phyloP scores from a whole-genome alignment of 148 eudicot genomes.

The Arctostaphylos glauca region DNA sequence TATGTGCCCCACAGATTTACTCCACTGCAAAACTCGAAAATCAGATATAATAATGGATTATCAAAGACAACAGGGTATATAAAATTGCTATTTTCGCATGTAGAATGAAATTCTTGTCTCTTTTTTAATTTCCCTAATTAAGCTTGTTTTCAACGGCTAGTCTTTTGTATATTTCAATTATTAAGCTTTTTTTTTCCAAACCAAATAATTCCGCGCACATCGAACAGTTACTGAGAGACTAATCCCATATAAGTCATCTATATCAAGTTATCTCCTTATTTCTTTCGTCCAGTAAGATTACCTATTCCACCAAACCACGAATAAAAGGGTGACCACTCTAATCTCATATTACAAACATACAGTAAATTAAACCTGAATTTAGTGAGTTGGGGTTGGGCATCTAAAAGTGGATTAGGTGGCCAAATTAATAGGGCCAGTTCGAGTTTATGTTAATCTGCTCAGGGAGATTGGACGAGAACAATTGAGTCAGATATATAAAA shows the following conservation, averaged over 20 bases:
- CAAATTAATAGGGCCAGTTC: not conserved
- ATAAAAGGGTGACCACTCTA: not conserved
- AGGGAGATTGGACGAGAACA: not conserved
- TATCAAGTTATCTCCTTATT: not conserved
- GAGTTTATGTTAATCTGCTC: not conserved
- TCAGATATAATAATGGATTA: too few relatives aligned
- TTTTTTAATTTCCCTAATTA: too few relatives aligned
- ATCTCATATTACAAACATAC: too few relatives aligned
- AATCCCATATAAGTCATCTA: not conserved
- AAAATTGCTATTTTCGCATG: too few relatives aligned
- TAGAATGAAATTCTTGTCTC: too few relatives aligned
- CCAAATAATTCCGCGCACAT: too few relatives aligned
- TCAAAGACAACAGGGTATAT: too few relatives aligned
- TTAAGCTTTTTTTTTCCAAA: not conserved
- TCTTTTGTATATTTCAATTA: not conserved
- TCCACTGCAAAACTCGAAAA: too few relatives aligned
- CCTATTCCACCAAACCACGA: not conserved
- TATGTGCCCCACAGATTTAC: too few relatives aligned
- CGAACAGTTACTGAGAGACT: too few relatives aligned
- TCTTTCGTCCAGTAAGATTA: not conserved
- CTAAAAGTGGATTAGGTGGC: conserved; percentile 1
- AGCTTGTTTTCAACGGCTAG: too few relatives aligned
- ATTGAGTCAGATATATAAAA: not conserved
- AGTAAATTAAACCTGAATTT: not conserved
- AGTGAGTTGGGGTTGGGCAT: not conserved